Conservation (phyloP, 805 yeast genomes). For the Suhomyces kilbournensis region DNA sequence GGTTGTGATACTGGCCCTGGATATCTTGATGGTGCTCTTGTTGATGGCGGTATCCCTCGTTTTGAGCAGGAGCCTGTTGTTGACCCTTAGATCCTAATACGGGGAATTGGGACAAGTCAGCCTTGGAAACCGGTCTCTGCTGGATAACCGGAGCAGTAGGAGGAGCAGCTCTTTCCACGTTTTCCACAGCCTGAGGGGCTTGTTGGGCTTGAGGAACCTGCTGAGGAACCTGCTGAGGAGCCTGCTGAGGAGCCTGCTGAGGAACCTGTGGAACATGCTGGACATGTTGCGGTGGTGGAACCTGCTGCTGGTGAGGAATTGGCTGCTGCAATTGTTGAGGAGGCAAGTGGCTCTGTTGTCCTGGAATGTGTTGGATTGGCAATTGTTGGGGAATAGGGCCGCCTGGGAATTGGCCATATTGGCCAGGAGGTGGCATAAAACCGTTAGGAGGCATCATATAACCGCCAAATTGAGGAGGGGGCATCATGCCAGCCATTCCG, state of each 20-base stretch:
- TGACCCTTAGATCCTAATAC: slow-evolving; percentile 48
- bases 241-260: slow-evolving; percentile 10
- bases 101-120: slow-evolving; percentile 49
- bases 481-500: slow-evolving; percentile 35
- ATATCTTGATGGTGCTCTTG: slow-evolving; percentile 11
- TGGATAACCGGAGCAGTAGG: slow-evolving; percentile 1
- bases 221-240: slow-evolving; percentile 4
- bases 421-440: slow-evolving; percentile 35
- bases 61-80: slow-evolving; percentile 10
- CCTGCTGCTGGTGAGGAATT: slow-evolving; percentile 12
- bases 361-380: slow-evolving; percentile 11
- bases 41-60: slow-evolving; percentile 11
- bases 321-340: slow-evolving; percentile 13
- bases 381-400: slow-evolving; percentile 20
- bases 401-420: slow-evolving; percentile 31
- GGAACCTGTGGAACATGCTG: slow-evolving; percentile 13
- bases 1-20: slow-evolving; percentile 26
- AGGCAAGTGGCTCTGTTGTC: slow-evolving; percentile 14
- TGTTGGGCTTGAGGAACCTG: slow-evolving; percentile 6
- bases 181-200: slow-evolving; percentile 3
- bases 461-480: slow-evolving; percentile 33
- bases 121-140: slow-evolving; percentile 2
- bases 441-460: slow-evolving; percentile 43
- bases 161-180: not conserved
- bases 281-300: slow-evolving; percentile 12